Evolutionary conservation across 148 eudicot genomes (phyloP).

Genomic region (Silene latifolia): DNA sequence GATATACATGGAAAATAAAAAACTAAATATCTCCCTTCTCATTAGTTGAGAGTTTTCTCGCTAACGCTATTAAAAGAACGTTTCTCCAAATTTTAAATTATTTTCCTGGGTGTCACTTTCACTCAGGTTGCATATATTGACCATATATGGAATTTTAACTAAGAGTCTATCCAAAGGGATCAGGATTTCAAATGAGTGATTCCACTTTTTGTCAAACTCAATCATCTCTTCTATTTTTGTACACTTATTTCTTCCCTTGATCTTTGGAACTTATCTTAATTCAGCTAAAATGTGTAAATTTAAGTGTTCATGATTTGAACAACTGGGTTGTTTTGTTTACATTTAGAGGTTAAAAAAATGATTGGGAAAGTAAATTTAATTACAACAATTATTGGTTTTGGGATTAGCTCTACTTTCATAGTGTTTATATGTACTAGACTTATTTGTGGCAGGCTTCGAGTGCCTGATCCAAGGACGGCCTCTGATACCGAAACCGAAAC

Average conservation of each 20-base stretch:
- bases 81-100: too few relatives aligned
- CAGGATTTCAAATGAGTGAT: too few relatives aligned
- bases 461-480: conserved; percentile 35
- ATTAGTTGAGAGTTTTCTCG: too few relatives aligned
- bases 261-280: background rate
- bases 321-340: background rate
- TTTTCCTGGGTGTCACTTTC: too few relatives aligned
- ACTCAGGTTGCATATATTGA: too few relatives aligned
- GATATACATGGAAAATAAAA: too few relatives aligned
- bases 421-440: conserved; percentile 72
- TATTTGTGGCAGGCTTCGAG: conserved; percentile 58
- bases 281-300: background rate
- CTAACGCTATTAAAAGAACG: too few relatives aligned
- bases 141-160: too few relatives aligned
- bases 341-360: conserved; percentile 17
- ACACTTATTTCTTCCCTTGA: background rate
- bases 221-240: conserved; percentile 15
- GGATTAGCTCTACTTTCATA: conserved; percentile 70
- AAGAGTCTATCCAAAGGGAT: conserved; percentile 44
- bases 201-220: background rate
- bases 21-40: too few relatives aligned
- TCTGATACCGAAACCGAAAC: conserved; percentile 45
- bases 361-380: conserved; percentile 55
- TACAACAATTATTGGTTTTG: conserved; percentile 69
- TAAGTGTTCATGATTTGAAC: conserved; percentile 11